phyloP scores from a whole-genome alignment of 768 basidiomycete species.

The Multifurca ochricompacta region DNA sequence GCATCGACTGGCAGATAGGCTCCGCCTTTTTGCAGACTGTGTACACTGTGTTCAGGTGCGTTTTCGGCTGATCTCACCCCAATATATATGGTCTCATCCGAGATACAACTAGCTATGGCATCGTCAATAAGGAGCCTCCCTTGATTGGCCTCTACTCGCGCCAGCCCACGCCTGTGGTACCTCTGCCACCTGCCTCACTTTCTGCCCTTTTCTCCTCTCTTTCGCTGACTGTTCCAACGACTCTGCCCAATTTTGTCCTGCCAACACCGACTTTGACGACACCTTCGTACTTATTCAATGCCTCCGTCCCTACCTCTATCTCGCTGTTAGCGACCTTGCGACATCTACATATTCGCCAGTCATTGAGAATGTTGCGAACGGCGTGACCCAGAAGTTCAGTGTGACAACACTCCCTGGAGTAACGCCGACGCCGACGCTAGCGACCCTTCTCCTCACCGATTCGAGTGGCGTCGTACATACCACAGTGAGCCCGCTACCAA shows the following conservation, averaged over 20 bases:
- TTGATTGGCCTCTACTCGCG: constrained; percentile 71
- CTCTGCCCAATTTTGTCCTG: constrained; percentile 63
- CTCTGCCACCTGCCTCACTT: constrained; percentile 32
- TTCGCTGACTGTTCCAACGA: constrained; percentile 59
- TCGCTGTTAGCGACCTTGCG: constrained; percentile 52
- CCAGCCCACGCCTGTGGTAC: constrained; percentile 33
- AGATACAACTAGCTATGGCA: constrained; percentile 55
- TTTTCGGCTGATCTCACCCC: not conserved
- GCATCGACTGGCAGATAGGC: constrained; percentile 79
- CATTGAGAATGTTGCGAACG: constrained; percentile 24
- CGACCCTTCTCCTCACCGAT: constrained; percentile 53
- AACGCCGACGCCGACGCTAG: constrained; percentile 39
- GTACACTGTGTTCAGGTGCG: constrained; percentile 69
- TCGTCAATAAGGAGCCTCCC: constrained; percentile 64
- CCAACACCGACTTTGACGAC: constrained; percentile 56
- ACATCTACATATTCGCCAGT: constrained; percentile 65
- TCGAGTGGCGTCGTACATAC: constrained; percentile 46
- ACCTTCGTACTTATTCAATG: constrained; percentile 61
- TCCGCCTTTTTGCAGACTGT: constrained; percentile 65
- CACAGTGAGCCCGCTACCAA: constrained; percentile 40
- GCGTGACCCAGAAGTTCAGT: constrained; percentile 31
- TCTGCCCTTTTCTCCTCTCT: constrained; percentile 49
- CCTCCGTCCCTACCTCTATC: constrained; percentile 41
- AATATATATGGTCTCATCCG: not conserved
- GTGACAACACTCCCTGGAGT: constrained; percentile 52